A percentile compares a stretch with the other conserved stretches of the same genome.
Conservation (phyloP, 306 rosid species). For the Cucurbita moschata region DNA sequence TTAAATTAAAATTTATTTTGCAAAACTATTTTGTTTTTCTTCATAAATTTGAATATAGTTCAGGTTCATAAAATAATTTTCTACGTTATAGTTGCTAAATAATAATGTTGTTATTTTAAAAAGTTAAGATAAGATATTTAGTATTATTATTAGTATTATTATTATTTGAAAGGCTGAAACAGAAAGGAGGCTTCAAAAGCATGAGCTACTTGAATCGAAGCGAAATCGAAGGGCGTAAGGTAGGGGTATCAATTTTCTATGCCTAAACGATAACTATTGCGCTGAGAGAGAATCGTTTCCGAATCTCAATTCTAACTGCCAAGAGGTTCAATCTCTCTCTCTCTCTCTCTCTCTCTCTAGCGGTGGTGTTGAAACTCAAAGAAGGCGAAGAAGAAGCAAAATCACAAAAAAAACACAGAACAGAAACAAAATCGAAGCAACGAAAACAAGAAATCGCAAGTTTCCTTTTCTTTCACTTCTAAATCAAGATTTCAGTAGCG, state of each 20-base stretch:
- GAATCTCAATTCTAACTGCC: background rate
- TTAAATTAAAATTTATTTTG: no score
- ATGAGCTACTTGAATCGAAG: background rate
- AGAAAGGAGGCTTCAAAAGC: background rate
- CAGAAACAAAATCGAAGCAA: background rate
- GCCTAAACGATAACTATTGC: background rate
- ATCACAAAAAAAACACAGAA: background rate
- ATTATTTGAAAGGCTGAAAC: background rate
- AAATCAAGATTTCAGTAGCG: background rate
- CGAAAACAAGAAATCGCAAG: background rate
- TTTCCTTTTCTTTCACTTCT: background rate
- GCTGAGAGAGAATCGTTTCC: background rate
- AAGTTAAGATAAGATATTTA: background rate
- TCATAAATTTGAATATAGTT: no score
- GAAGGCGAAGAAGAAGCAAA: background rate
- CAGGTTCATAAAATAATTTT: no score
- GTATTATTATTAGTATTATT: no score
- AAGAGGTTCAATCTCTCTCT: background rate
- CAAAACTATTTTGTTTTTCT: no score
- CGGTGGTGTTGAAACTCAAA: background rate
- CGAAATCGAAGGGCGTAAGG: background rate
- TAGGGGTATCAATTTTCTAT: background rate
- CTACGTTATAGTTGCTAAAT: no score
- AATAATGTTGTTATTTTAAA: background rate
- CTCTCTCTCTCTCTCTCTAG: background rate